phyloP scores from a whole-genome alignment of 768 basidiomycete genomes.

The Collybia nuda region DNA sequence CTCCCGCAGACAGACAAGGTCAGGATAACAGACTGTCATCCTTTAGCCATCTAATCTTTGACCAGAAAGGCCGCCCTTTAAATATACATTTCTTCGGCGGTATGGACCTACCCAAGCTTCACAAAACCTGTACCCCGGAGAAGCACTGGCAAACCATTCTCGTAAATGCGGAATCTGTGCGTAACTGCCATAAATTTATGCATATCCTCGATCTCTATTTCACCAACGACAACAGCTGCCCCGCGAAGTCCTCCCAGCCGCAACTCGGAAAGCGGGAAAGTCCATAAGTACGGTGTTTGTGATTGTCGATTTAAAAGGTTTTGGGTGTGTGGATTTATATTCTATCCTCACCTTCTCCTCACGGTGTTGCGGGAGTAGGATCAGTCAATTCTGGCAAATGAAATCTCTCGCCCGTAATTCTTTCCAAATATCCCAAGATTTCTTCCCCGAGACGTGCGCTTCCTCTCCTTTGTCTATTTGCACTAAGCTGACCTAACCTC shows the following conservation, averaged over 20 bases:
- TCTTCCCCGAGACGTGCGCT: slow-evolving; percentile 73
- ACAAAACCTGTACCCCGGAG: slow-evolving; percentile 57
- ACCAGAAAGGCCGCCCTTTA: slow-evolving; percentile 67
- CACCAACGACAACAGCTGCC: slow-evolving; percentile 34
- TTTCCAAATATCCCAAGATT: slow-evolving; percentile 78
- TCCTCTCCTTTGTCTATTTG: not conserved
- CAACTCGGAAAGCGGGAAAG: slow-evolving; percentile 52
- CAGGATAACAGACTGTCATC: slow-evolving; percentile 5
- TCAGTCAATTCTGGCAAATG: slow-evolving; percentile 76
- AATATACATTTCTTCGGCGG: slow-evolving; percentile 66
- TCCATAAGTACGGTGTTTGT: slow-evolving; percentile 54
- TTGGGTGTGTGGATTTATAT: slow-evolving; percentile 45
- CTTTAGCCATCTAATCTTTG: not conserved
- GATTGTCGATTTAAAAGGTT: slow-evolving; percentile 70
- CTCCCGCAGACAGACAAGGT: slow-evolving; percentile 68
- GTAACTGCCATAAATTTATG: slow-evolving; percentile 3
- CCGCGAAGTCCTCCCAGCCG: slow-evolving; percentile 68
- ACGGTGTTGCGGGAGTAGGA: slow-evolving; percentile 29
- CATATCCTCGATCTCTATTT: not conserved
- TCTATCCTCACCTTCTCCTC: not conserved
- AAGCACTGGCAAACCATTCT: slow-evolving; percentile 63
- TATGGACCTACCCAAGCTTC: slow-evolving; percentile 56
- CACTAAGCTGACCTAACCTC: not conserved
- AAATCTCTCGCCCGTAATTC: slow-evolving; percentile 59
- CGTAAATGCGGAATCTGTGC: slow-evolving; percentile 60